phyloP scores from a whole-genome alignment of 1,284 basidiomycete genomes.

The Neonothopanus nambi region DNA sequence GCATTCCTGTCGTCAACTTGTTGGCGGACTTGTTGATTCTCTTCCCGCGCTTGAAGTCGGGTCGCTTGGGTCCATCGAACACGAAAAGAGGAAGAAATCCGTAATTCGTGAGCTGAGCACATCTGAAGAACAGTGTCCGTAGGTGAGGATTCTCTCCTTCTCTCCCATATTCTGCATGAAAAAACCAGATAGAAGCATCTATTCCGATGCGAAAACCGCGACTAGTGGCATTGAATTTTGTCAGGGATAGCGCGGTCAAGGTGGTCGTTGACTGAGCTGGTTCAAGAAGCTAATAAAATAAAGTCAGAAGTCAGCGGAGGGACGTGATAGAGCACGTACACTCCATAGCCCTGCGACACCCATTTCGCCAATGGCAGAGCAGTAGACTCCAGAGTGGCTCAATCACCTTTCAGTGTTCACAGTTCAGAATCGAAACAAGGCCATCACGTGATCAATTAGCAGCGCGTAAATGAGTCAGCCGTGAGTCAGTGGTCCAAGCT shows the following conservation, averaged over 20 bases:
- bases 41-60: conserved; percentile 81
- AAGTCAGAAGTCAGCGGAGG: background rate
- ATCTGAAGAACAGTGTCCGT: conserved; percentile 74
- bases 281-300: conserved; percentile 51
- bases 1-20: conserved; percentile 69
- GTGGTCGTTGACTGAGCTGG: conserved; percentile 64
- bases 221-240: conserved; percentile 65
- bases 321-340: conserved; percentile 20
- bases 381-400: too few relatives aligned
- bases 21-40: conserved; percentile 63
- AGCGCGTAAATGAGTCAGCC: background rate
- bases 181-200: conserved; percentile 84
- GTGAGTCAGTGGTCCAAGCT: too few relatives aligned
- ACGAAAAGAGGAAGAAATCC: conserved; percentile 91
- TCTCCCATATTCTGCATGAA: conserved; percentile 69
- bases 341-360: conserved; percentile 52
- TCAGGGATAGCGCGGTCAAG: conserved; percentile 66
- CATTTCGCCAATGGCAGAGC: conserved; percentile 33
- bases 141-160: conserved; percentile 81
- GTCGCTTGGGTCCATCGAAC: conserved; percentile 89
- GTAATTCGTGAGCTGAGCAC: conserved; percentile 70
- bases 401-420: too few relatives aligned
- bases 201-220: conserved; percentile 74
- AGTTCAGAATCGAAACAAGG: background rate
- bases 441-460: background rate